phyloP scores from a whole-genome alignment of 2,329 filamentous ascomycete species.

The Calonectria pseudoreteaudii region DNA sequence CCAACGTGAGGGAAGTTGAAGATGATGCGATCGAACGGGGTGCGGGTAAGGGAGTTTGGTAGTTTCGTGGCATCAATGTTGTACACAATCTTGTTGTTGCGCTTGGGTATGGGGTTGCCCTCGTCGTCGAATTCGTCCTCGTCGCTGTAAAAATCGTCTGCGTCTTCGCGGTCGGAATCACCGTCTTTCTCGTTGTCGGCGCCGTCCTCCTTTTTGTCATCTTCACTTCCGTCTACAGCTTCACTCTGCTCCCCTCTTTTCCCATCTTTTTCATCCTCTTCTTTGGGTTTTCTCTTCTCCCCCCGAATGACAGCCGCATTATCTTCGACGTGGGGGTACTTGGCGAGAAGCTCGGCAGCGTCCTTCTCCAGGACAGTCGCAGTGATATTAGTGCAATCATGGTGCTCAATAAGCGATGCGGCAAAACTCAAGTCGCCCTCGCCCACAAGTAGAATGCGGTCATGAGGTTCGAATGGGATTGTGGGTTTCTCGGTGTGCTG shows the following conservation, averaged over 20 bases:
- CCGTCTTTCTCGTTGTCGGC: conserved; percentile 19
- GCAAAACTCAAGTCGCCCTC: conserved; percentile 87
- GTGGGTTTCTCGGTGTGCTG: conserved; percentile 53
- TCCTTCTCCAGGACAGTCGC: conserved; percentile 76
- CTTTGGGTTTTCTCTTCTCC: conserved; percentile 33
- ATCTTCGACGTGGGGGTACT: conserved; percentile 78
- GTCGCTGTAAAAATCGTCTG: conserved; percentile 35
- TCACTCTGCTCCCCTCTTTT: conserved; percentile 14
- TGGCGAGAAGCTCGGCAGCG: conserved; percentile 69
- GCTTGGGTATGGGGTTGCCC: conserved; percentile 30
- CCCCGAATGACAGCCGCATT: conserved; percentile 66
- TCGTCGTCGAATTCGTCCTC: conserved; percentile 31
- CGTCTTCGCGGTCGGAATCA: conserved; percentile 19
- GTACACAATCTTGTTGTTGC: conserved; percentile 62
- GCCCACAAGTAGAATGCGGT: conserved; percentile 80
- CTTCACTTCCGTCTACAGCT: conserved; percentile 9
- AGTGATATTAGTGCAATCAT: conserved; percentile 74
- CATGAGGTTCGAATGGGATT: conserved; percentile 75
- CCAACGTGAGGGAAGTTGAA: conserved; percentile 99
- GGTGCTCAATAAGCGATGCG: conserved; percentile 72
- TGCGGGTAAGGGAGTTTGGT: conserved; percentile 56
- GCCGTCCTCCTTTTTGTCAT: conserved; percentile 30
- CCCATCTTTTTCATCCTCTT: conserved; percentile 20
- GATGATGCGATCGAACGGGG: conserved; percentile 78
- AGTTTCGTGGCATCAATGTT: conserved; percentile 76